These are phyloP conservation scores for Aegilops sharonensis DNA, from an alignment of 176 grass and related monocot species.

Conservation along the genomic window DNA sequence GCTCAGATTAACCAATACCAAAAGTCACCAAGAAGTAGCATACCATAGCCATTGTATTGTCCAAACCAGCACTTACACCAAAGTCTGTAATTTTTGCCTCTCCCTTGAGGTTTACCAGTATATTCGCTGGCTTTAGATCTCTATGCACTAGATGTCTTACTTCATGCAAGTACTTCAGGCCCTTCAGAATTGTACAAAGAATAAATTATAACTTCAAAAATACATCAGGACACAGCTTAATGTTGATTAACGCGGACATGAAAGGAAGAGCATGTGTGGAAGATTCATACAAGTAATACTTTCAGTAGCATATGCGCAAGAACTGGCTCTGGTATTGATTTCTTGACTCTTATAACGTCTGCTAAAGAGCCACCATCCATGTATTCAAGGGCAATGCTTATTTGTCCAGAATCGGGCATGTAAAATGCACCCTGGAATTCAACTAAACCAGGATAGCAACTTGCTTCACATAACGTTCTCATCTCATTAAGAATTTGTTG, in stretches of 20 bases:
- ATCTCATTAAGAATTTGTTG: constrained; percentile 99
- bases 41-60: constrained; percentile 97
- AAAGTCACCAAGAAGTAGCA: constrained; percentile 36
- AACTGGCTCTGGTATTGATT: constrained; percentile 78
- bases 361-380: constrained; percentile 98
- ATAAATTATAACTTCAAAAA: constrained; percentile 20
- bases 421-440: constrained; percentile 99
- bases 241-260: constrained; percentile 18
- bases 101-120: constrained; percentile 89
- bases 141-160: constrained; percentile 92
- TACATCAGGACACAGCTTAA: constrained; percentile 26
- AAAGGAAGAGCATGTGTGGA: constrained; percentile 25
- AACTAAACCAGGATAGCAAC: constrained; percentile 74
- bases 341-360: constrained; percentile 74
- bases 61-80: constrained; percentile 89
- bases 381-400: constrained; percentile 95
- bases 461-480: constrained; percentile 85
- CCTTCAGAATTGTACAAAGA: constrained; percentile 48
- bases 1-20: constrained; percentile 1
- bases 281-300: constrained; percentile 70
- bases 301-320: constrained; percentile 75
- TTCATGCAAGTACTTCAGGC: constrained; percentile 82
- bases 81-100: constrained; percentile 93
- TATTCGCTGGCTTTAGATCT: constrained; percentile 99
- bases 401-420: constrained; percentile 85